Evolutionary conservation across 192 early-diverging fungal genomes (phyloP).

Genomic region (Linnemannia hyalina): DNA sequence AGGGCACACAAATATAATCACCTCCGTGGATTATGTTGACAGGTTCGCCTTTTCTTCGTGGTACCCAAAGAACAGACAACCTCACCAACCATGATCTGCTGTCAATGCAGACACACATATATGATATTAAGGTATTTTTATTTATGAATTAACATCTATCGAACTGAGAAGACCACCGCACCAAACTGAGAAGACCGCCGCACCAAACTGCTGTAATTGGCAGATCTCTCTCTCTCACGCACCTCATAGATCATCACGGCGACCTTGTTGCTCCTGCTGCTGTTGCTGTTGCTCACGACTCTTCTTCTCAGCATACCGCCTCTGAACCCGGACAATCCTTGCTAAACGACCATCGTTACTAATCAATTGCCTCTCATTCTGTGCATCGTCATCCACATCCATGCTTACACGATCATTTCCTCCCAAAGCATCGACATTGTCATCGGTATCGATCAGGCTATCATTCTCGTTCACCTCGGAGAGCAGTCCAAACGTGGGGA

Average conservation of each 20-base stretch:
- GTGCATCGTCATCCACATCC: background rate
- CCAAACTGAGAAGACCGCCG: background rate
- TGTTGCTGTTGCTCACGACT: background rate
- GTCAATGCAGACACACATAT: too few species aligned
- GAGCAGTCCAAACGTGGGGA: background rate
- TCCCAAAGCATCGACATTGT: too few species aligned
- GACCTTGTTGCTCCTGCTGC: background rate
- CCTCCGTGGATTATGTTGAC: background rate
- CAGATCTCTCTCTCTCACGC: background rate
- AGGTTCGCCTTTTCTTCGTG: too few species aligned
- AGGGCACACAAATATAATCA: background rate
- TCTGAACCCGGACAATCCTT: constrained; percentile 15
- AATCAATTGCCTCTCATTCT: background rate
- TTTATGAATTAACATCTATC: background rate
- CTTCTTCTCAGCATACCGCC: background rate
- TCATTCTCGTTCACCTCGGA: background rate
- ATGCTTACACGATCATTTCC: background rate
- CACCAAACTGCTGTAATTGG: background rate
- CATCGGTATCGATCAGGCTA: background rate
- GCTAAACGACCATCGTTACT: constrained; percentile 21
- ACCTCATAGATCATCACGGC: background rate
- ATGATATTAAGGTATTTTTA: background rate
- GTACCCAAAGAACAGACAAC: background rate
- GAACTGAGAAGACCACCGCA: background rate
- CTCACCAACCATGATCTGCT: background rate